A percentile compares a stretch with the other conserved stretches of the same genome.
Conservation (phyloP, 257 asterid species). For the Solanum virginianum region DNA sequence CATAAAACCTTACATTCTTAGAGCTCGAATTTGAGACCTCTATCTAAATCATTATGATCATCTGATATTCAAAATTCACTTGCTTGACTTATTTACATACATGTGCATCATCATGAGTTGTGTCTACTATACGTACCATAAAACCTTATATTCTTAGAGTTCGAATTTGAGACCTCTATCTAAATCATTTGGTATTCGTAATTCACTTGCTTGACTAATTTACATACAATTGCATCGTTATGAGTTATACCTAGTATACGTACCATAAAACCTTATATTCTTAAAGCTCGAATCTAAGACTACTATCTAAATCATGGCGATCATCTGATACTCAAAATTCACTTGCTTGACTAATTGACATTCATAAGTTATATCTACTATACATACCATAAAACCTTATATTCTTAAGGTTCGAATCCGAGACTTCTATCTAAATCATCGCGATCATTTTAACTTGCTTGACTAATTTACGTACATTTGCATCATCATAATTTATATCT, state of each 20-base stretch:
- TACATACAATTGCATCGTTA: rapidly evolving
- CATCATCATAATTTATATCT: too few species aligned
- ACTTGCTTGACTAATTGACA: too few species aligned
- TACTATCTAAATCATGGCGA: too few species aligned
- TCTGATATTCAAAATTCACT: too few species aligned
- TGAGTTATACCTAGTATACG: neutral
- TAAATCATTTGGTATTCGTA: neutral
- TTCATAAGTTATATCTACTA: too few species aligned
- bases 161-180: neutral
- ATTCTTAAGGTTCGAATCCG: too few species aligned
- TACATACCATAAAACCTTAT: too few species aligned
- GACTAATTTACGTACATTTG: too few species aligned
- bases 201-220: neutral
- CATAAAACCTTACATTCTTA: neutral
- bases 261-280: neutral
- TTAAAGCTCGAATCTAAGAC: neutral
- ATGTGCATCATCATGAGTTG: too few species aligned
- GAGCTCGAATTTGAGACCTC: neutral
- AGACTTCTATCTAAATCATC: neutral
- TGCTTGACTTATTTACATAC: too few species aligned
- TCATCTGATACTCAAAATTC: too few species aligned
- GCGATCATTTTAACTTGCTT: too few species aligned
- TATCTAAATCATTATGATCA: neutral
- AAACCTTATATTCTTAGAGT: neutral
- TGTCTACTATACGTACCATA: neutral